Percentiles rank a stretch among this genome's conserved stretches.
Evolutionary conservation across 371 early-diverging fungal genomes (phyloP).

Genomic region (Blakeslea trispora): DNA sequence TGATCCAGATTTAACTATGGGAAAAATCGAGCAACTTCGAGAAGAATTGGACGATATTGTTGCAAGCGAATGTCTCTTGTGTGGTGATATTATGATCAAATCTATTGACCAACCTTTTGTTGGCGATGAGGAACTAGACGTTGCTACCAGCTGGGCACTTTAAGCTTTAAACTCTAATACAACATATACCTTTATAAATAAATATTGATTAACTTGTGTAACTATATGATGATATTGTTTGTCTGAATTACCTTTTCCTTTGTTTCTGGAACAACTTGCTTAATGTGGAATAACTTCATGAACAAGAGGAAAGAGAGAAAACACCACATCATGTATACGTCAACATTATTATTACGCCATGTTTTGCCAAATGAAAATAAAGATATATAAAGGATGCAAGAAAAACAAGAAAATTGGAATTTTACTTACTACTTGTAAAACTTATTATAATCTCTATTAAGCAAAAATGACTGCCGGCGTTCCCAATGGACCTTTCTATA

Average conservation of each 20-base stretch:
- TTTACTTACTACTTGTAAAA: too few relatives aligned
- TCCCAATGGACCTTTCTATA: conserved; percentile 26
- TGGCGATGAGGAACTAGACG: conserved; percentile 53
- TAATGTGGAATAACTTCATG: too few relatives aligned
- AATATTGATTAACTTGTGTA: conserved; percentile 1
- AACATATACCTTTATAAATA: conserved; percentile 7
- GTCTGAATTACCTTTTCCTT: too few relatives aligned
- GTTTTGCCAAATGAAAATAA: too few relatives aligned
- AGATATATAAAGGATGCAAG: too few relatives aligned
- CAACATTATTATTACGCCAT: too few relatives aligned
- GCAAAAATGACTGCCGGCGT: conserved; percentile 13
- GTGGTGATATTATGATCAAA: conserved; percentile 89
- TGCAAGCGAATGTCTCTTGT: conserved; percentile 43
- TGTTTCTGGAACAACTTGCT: too few relatives aligned
- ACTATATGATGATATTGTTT: too few relatives aligned
- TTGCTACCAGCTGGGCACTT: conserved; percentile 58
- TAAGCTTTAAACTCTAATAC: conserved; percentile 21
- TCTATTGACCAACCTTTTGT: conserved; percentile 78
- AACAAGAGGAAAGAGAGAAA: too few relatives aligned
- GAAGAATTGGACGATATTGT: conserved; percentile 25
- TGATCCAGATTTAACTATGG: conserved; percentile 80
- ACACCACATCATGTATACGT: too few relatives aligned
- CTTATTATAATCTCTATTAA: neutral
- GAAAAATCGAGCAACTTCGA: conserved; percentile 58
- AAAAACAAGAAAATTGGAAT: too few relatives aligned